A percentile compares a stretch with the other conserved stretches of the same genome.
These are phyloP conservation scores for Trichoderma gamsii DNA, from an alignment of 495 filamentous ascomycete genomes.

Conservation along the genomic window DNA sequence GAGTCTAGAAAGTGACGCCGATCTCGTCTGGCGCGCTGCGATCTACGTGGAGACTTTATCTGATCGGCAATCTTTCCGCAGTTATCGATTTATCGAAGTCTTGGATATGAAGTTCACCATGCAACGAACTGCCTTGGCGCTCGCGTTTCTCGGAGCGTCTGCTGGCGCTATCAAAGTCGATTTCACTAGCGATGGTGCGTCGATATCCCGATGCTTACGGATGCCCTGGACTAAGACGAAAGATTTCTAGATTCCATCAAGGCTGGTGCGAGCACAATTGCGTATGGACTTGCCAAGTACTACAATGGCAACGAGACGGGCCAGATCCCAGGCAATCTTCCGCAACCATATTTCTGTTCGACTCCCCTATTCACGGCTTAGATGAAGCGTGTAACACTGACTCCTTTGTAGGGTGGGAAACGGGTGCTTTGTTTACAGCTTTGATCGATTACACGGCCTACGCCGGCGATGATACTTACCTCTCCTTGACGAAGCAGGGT, in stretches of 20 bases:
- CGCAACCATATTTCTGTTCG: slow-evolving; percentile 65
- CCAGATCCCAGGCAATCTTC: slow-evolving; percentile 64
- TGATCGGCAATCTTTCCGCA: background rate
- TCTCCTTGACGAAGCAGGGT: slow-evolving; percentile 59
- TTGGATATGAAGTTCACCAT: slow-evolving; percentile 3
- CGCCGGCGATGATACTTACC: slow-evolving; percentile 72
- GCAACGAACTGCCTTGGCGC: background rate
- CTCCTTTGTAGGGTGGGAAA: slow-evolving; percentile 57
- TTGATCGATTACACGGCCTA: slow-evolving; percentile 80
- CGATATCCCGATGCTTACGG: background rate
- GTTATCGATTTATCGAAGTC: background rate
- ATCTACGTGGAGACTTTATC: too few species aligned
- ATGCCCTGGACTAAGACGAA: background rate
- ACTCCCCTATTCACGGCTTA: background rate
- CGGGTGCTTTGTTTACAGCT: slow-evolving; percentile 66
- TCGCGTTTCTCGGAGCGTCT: slow-evolving; percentile 5
- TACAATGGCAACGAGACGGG: slow-evolving; percentile 71
- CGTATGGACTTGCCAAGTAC: slow-evolving; percentile 45
- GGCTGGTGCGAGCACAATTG: slow-evolving; percentile 38
- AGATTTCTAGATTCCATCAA: slow-evolving; percentile 20
- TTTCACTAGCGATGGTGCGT: background rate
- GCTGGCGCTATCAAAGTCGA: background rate
- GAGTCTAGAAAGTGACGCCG: background rate
- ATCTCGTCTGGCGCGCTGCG: background rate
- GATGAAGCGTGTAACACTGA: background rate